Conservation (phyloP, 2,329 filamentous ascomycete genomes). For the Trichoderma sp. region DNA sequence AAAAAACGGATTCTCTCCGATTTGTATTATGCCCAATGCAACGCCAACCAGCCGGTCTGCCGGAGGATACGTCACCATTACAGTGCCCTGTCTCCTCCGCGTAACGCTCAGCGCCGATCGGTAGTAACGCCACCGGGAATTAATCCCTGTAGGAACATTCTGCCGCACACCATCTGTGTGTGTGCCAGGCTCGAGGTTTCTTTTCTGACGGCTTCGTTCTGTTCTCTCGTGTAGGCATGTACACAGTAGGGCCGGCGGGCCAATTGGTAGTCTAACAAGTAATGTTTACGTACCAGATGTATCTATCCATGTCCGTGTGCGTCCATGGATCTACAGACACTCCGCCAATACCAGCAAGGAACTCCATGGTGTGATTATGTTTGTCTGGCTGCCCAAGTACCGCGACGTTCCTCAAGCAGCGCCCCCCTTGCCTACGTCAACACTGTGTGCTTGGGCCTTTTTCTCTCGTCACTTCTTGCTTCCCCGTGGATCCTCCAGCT, state of each 20-base stretch:
- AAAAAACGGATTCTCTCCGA: conserved; percentile 1
- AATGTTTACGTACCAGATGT: conserved; percentile 5
- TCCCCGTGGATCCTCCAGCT: conserved; percentile 25
- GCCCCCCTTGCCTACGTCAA: conserved; percentile 25
- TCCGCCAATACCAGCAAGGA: not conserved
- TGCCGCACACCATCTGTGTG: not conserved
- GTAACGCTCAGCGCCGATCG: conserved; percentile 27
- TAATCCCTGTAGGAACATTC: conserved; percentile 23
- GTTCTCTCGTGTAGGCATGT: not conserved
- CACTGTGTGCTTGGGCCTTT: conserved; percentile 16
- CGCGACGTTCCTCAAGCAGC: not conserved
- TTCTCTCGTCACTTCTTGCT: conserved; percentile 12
- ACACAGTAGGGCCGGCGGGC: not conserved
- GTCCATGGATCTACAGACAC: not conserved
- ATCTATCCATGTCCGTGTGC: not conserved
- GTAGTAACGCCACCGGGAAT: conserved; percentile 22
- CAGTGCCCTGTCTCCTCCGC: conserved; percentile 20
- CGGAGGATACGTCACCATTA: conserved; percentile 27
- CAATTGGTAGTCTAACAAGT: not conserved
- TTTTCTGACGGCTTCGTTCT: not conserved
- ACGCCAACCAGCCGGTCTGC: conserved; percentile 19
- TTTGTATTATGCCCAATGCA: not conserved
- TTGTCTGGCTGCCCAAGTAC: not conserved
- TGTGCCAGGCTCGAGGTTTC: not conserved
- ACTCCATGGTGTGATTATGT: not conserved